These are phyloP conservation scores for Clonostachys chloroleuca DNA, from an alignment of 2,329 filamentous ascomycete species.

Conservation along the genomic window DNA sequence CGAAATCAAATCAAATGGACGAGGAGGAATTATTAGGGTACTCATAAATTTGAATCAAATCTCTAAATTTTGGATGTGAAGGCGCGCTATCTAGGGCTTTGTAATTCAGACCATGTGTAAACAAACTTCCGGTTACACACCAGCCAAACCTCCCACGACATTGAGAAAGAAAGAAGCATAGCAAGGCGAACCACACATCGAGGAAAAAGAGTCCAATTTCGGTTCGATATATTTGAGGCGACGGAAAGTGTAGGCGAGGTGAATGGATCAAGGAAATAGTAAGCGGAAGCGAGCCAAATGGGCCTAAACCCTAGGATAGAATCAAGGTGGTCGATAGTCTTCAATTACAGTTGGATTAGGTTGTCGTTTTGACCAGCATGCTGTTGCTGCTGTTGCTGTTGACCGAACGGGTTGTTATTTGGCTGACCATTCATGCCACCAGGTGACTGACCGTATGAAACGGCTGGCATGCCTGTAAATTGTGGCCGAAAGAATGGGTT, in stretches of 20 bases:
- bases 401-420: constrained; percentile 56
- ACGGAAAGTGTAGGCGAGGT: not conserved
- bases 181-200: too few relatives aligned
- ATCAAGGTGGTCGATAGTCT: not conserved
- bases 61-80: constrained; percentile 1
- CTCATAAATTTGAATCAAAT: not conserved
- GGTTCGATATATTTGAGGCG: not conserved
- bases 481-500: constrained; percentile 88
- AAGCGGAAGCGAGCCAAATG: not conserved
- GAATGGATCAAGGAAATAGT: not conserved
- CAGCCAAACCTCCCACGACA: too few relatives aligned
- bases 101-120: not conserved
- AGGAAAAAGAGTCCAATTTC: too few relatives aligned
- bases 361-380: constrained; percentile 40
- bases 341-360: constrained; percentile 56
- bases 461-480: constrained; percentile 70
- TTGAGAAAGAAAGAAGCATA: too few relatives aligned
- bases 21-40: not conserved
- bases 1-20: not conserved
- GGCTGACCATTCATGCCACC: constrained; percentile 49
- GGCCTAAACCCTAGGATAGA: not conserved
- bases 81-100: constrained; percentile 2
- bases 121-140: too few relatives aligned
- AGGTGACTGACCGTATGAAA: constrained; percentile 47
- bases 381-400: constrained; percentile 32